Conservation (phyloP, 305 asterid genomes). For the Fraxinus sp. region DNA sequence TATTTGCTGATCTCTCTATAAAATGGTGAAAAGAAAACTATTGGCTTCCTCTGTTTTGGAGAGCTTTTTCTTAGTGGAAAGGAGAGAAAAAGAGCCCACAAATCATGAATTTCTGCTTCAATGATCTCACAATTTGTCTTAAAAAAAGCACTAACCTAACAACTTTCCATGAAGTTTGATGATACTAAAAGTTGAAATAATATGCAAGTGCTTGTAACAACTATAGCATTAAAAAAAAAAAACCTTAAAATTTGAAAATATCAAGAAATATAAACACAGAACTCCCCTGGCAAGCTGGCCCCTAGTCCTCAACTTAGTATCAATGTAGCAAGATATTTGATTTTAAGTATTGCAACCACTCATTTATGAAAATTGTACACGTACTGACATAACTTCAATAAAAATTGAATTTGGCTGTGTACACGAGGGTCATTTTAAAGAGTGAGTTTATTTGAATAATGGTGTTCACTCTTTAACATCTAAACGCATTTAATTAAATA, state of each 20-base stretch:
- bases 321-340: neutral
- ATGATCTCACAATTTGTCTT: constrained; percentile 21
- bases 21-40: constrained; percentile 13
- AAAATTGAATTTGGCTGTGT: too few relatives aligned
- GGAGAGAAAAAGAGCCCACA: constrained; percentile 41
- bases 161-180: constrained; percentile 27
- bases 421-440: too few relatives aligned
- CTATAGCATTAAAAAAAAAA: neutral
- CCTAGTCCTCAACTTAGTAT: neutral
- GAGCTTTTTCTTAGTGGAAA: constrained; percentile 49
- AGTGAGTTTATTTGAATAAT: too few relatives aligned
- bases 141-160: constrained; percentile 4
- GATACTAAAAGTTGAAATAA: constrained; percentile 18
- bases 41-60: constrained; percentile 36
- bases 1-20: neutral
- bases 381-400: neutral
- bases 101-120: constrained; percentile 28
- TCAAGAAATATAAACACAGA: neutral
- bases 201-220: constrained; percentile 16
- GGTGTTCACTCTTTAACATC: too few relatives aligned
- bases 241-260: constrained; percentile 6
- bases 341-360: too few relatives aligned
- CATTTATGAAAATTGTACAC: neutral
- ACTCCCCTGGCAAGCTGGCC: neutral
- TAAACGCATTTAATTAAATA: too few relatives aligned